Evolutionary conservation across 164 flowering plant genomes (phyloP), one percentile per base, ranked within the genome.

Genomic region (Aristolochia contorta): DNA sequence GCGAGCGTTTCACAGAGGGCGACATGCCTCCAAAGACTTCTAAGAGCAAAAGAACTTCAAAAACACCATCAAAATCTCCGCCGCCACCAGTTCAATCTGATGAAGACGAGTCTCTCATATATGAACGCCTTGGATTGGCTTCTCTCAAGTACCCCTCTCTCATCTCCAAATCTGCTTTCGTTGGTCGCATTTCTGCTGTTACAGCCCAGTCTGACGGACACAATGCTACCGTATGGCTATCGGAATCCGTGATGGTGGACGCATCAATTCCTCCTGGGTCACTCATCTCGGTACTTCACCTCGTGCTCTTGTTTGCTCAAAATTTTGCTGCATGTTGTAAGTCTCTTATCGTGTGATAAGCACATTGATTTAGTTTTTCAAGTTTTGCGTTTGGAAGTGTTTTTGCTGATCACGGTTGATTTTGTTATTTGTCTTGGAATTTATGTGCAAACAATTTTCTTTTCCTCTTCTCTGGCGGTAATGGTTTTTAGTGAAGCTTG

Each of bases 231-330:
- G 66, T 93, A 62, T 93, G 96, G 91, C 77, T 93, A 6, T 84
- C 97, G 0, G 85, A 89, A 46, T 30, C 85, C 24, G 76, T 84
- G 32, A 80, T 93, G 85, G 69, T 72, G 52, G 54, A 90, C 37
- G 62, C 77, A 63, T 75, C 80, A 16, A 57, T 89, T 21, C n/a
- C 56, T 16, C 84, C 84, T 18, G 90, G 81, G 46, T 79, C 87
- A 43, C 59, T 74, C 19, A 96, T 90, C n/a, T 87, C 98, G 85
- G 98, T 89, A 87, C 62, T 51, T 50, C 56, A 10, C 30, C 58
- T 56, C 22, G n/a, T 12, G 12, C 24, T 33, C 46, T 47, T 24
- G 47, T 30, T 24, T 33, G 19, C 32, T 4, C 13, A 20, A 54
- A 27, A 32, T 1, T n/a, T 7, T 30, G 16, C 45, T 19, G 21